Percentiles rank a stretch among this genome's conserved stretches.
phyloP scores from a whole-genome alignment of 2,329 filamentous ascomycete species.

The Xylariaceae sp. region DNA sequence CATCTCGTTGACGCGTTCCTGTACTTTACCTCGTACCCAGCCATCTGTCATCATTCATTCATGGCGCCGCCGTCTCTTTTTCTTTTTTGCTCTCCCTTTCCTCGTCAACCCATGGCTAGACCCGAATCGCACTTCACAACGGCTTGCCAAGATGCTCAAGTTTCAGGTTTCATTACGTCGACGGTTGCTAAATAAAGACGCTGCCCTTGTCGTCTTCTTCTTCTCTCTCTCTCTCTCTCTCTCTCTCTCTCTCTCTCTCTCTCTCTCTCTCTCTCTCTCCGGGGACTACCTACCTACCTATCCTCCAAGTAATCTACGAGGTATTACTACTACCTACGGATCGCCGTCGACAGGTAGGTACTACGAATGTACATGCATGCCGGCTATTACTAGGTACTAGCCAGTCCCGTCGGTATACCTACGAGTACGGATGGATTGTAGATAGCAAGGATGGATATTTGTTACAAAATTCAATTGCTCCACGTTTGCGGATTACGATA shows the following conservation, averaged over 20 bases:
- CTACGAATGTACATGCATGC: not conserved
- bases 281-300: too few species aligned
- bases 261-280: too few species aligned
- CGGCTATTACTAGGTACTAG: not conserved
- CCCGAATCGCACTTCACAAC: not conserved
- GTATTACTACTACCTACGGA: too few species aligned
- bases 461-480: slow-evolving; percentile 34
- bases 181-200: too few species aligned
- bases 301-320: too few species aligned
- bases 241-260: too few species aligned
- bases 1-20: not conserved
- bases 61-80: not conserved
- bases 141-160: not conserved
- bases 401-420: not conserved
- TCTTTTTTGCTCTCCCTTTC: not conserved
- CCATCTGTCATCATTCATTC: not conserved
- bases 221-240: too few species aligned
- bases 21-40: not conserved
- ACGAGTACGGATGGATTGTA: not conserved
- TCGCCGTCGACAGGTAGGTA: too few species aligned
- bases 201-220: too few species aligned
- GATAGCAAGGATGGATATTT: slow-evolving; percentile 24
- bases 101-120: not conserved
- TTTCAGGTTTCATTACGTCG: not conserved
- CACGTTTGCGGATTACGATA: slow-evolving; percentile 7